Base-by-base conservation (phyloP, 2,329 filamentous ascomycete species). In the Stemphylium vesicarium region DNA sequence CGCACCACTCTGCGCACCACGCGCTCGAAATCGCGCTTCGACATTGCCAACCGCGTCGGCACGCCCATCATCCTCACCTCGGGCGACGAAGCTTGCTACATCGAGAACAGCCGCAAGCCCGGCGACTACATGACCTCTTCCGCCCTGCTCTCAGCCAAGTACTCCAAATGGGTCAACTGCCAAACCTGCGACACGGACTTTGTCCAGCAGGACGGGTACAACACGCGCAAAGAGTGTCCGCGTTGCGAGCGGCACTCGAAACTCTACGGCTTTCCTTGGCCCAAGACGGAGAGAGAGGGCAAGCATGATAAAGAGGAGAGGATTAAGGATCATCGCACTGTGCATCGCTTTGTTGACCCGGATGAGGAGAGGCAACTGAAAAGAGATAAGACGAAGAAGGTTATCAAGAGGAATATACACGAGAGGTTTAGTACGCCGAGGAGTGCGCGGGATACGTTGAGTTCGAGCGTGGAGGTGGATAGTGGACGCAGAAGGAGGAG, bases 171-270 rank as follows among this genome's bases (percentile, higher is more conserved):
- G 94, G 90, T 96, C 39, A 86, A 92, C 59, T 99, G 95, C 77
- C 90, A 87, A 46, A 92, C 90, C 22, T 99, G 95, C 77, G 84
- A 85, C 44, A 83, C 84, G 1, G 86, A 88, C 56, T 99, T 98
- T 71, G 89, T 98, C 5, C 94, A 98, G 74, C 83, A 86, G 36
- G 90, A 98, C 60, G 92, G 91, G 0, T 97, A 96, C 73, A 88
- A 66, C 62, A 97, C 93, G 1, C 86, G 89, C 47, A 87, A 89
- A 43, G 89, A 91, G 13, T 99, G 95, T 73, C 93, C 92, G 4
- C 86, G 95, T 6, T 99, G 95, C 75, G 95, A 99, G 78, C 86
- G 95, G 0, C 95, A 99, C 71, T 96, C 91, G 13, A 98, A 96
- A 78, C 79, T 99, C 0, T 99, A 98, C 72, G 96, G 96, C 0